These are phyloP conservation scores for Ogataea degrootiae DNA, from an alignment of 805 yeast species.

Conservation along the genomic window DNA sequence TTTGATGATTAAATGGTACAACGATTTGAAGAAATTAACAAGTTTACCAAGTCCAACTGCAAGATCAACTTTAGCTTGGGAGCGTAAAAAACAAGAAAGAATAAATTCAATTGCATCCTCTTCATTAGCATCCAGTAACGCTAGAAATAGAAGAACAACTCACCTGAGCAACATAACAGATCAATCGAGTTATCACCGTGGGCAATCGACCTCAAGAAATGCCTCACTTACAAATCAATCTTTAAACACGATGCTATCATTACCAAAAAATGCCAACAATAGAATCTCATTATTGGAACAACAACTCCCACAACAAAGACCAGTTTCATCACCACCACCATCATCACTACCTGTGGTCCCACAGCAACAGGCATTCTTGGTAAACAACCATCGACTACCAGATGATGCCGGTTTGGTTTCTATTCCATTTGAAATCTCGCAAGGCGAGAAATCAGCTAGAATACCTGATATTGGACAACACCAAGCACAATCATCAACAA, in stretches of 20 bases:
- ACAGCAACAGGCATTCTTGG: not conserved
- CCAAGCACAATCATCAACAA: too few relatives aligned
- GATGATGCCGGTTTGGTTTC: not conserved
- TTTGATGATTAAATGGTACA: constrained; percentile 79
- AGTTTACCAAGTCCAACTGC: constrained; percentile 55
- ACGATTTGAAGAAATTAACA: constrained; percentile 67
- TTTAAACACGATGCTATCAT: constrained; percentile 17
- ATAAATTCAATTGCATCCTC: constrained; percentile 23
- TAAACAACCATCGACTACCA: not conserved
- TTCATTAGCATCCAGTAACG: constrained; percentile 23
- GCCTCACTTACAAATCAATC: constrained; percentile 19
- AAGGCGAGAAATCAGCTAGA: not conserved
- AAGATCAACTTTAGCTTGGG: constrained; percentile 43
- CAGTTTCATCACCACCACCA: not conserved
- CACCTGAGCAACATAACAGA: constrained; percentile 14
- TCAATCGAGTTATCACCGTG: constrained; percentile 13
- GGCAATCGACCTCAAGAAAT: constrained; percentile 5
- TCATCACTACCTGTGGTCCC: not conserved
- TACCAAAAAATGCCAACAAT: constrained; percentile 13
- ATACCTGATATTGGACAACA: not conserved
- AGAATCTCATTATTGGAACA: not conserved
- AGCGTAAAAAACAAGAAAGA: constrained; percentile 25
- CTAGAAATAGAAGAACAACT: constrained; percentile 13
- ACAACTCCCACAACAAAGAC: constrained; percentile 1
- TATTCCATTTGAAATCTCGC: not conserved